Evolutionary conservation across 345 rosid genomes (phyloP).

Genomic region (Pistacia vera): DNA sequence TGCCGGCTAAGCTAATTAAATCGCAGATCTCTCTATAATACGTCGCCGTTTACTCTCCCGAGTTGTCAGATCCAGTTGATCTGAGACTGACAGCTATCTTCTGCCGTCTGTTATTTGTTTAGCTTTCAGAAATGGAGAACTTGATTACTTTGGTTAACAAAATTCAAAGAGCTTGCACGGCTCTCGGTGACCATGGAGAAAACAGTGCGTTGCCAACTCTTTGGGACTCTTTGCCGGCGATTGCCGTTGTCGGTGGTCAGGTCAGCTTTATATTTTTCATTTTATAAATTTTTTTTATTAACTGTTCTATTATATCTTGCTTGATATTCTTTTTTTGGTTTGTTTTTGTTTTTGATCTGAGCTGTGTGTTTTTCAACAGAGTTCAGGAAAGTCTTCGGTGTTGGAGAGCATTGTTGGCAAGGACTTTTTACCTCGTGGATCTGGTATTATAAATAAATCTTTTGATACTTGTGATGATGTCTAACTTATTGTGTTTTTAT

Average conservation of each 20-base stretch:
- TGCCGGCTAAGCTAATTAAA: neutral
- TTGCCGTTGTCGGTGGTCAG: conserved; percentile 99
- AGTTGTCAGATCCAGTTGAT: conserved; percentile 28
- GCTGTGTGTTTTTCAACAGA: conserved; percentile 42
- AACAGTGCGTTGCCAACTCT: conserved; percentile 87
- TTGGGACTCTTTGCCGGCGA: conserved; percentile 96
- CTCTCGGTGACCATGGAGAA: conserved; percentile 98
- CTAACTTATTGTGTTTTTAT: neutral
- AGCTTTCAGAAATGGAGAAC: conserved; percentile 65
- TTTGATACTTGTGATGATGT: neutral
- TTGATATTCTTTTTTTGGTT: neutral
- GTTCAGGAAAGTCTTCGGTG: conserved; percentile 99
- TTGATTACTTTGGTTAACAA: conserved; percentile 91
- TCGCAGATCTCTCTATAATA: conserved; percentile 12
- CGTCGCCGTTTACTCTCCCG: conserved; percentile 10
- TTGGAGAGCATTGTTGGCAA: conserved; percentile 96
- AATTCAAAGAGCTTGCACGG: conserved; percentile 99
- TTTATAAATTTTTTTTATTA: neutral
- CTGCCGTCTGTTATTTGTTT: conserved; percentile 9
- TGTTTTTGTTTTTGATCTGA: neutral
- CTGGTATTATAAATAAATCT: conserved; percentile 50
- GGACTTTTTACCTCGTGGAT: conserved; percentile 99
- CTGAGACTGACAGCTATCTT: conserved; percentile 10
- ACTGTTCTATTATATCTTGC: neutral
- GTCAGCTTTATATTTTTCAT: conserved; percentile 27